Evolutionary conservation across 768 basidiomycete genomes (phyloP).

Genomic region (Coprinopsis cinerea): DNA sequence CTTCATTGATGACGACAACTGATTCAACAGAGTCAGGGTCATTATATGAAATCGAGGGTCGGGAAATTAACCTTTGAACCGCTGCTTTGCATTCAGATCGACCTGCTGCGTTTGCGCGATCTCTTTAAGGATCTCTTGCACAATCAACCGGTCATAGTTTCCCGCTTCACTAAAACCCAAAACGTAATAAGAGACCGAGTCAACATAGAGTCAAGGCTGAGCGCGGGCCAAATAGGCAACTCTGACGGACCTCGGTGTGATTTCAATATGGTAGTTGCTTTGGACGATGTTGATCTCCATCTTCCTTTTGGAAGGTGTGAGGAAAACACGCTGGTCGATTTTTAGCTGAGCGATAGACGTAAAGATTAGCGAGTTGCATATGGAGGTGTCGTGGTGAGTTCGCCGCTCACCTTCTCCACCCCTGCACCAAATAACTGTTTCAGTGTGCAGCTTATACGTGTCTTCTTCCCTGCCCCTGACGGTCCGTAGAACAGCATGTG

Average conservation of each 20-base stretch:
- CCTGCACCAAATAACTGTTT: conserved; percentile 86
- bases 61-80: conserved; percentile 85
- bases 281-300: conserved; percentile 96
- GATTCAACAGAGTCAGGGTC: not conserved
- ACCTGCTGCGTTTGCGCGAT: conserved; percentile 99
- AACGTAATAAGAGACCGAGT: not conserved
- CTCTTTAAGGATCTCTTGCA: conserved; percentile 96
- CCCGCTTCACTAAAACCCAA: conserved; percentile 74
- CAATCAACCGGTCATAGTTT: conserved; percentile 89
- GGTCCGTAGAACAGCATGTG: conserved; percentile 98
- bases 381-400: no score
- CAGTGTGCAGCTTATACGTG: conserved; percentile 85
- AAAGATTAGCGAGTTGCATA: no score
- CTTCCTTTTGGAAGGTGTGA: conserved; percentile 90
- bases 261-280: conserved; percentile 96
- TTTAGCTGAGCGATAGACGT: conserved; percentile 57
- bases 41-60: not conserved
- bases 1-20: conserved; percentile 99
- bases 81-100: conserved; percentile 89
- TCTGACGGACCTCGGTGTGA: conserved; percentile 88
- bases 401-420: conserved; percentile 87
- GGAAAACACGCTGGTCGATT: conserved; percentile 95
- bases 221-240: no score
- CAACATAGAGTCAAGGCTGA: not conserved
- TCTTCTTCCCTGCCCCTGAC: conserved; percentile 97